A percentile compares a stretch with the other conserved stretches of the same genome.
Conservation (phyloP, 2,329 filamentous ascomycete species). For the Septoria petroselini region DNA sequence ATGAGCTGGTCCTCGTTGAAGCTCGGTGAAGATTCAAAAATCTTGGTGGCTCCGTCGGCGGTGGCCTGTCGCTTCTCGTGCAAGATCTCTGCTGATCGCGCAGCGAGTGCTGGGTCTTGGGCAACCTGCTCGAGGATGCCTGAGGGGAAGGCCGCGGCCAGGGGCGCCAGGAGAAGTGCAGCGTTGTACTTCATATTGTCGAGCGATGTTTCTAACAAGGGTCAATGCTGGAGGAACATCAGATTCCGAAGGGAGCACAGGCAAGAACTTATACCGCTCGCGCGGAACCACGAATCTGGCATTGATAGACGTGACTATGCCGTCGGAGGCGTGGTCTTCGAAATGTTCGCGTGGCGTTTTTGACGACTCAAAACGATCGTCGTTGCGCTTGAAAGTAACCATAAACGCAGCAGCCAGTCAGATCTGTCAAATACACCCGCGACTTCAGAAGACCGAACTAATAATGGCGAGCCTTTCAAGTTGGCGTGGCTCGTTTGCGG, state of each 20-base stretch:
- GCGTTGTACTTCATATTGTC: conserved; percentile 15
- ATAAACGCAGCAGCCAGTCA: neutral
- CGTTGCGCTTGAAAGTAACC: conserved; percentile 11
- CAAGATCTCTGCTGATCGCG: conserved; percentile 17
- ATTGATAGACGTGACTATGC: neutral
- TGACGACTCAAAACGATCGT: neutral
- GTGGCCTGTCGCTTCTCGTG: conserved; percentile 25
- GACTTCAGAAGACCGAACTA: neutral
- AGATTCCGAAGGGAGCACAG: neutral
- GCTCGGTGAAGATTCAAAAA: conserved; percentile 27
- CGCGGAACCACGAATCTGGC: neutral
- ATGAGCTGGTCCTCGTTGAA: conserved; percentile 33
- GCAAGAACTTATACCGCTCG: neutral
- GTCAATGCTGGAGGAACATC: neutral
- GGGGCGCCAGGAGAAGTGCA: conserved; percentile 9
- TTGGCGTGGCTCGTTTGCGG: neutral
- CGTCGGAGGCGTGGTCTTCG: conserved; percentile 1
- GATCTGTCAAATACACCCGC: neutral
- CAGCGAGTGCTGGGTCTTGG: conserved; percentile 14
- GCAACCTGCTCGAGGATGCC: conserved; percentile 13
- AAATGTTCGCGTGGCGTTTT: neutral
- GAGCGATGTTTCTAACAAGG: neutral
- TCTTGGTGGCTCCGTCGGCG: conserved; percentile 20
- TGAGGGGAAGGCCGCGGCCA: conserved; percentile 20
- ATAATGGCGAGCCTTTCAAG: neutral